Conservation (phyloP, 2,329 filamentous ascomycete species). For the Tolypocladium inflatum region DNA sequence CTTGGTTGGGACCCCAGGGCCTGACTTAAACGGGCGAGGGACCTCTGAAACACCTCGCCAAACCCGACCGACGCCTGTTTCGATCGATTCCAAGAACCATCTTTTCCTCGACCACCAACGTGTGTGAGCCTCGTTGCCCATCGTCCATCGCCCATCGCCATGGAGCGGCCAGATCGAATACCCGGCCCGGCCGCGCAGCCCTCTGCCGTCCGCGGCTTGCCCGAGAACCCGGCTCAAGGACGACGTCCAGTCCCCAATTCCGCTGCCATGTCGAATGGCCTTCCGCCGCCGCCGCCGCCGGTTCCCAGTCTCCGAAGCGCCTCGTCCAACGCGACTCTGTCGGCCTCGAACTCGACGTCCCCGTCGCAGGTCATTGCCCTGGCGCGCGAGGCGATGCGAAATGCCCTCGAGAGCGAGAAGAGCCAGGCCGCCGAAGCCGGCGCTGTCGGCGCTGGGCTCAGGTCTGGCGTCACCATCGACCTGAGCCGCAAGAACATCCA, state of each 20-base stretch:
- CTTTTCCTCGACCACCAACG: slow-evolving; percentile 2
- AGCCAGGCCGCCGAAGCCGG: slow-evolving; percentile 52
- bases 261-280: slow-evolving; percentile 28
- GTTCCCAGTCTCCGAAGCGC: slow-evolving; percentile 38
- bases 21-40: slow-evolving; percentile 11
- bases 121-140: neutral
- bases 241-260: slow-evolving; percentile 29
- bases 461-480: slow-evolving; percentile 69
- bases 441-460: slow-evolving; percentile 48
- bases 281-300: slow-evolving; percentile 31
- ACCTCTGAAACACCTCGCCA: slow-evolving; percentile 20
- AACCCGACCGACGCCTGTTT: slow-evolving; percentile 7
- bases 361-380: slow-evolving; percentile 55
- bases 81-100: slow-evolving; percentile 9
- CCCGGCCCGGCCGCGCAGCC: slow-evolving; percentile 15
- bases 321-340: slow-evolving; percentile 35
- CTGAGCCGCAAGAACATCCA: slow-evolving; percentile 67
- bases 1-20: slow-evolving; percentile 12
- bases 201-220: slow-evolving; percentile 22
- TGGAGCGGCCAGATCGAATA: slow-evolving; percentile 25
- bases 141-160: slow-evolving; percentile 13
- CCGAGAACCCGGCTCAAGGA: slow-evolving; percentile 29
- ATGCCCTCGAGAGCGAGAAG: slow-evolving; percentile 57
- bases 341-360: slow-evolving; percentile 43
- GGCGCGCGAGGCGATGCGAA: slow-evolving; percentile 57